Percentiles rank a stretch among this genome's conserved stretches.
Evolutionary conservation across 2,329 filamentous ascomycete species (phyloP).

Genomic region (Furcasterigmium furcatum): DNA sequence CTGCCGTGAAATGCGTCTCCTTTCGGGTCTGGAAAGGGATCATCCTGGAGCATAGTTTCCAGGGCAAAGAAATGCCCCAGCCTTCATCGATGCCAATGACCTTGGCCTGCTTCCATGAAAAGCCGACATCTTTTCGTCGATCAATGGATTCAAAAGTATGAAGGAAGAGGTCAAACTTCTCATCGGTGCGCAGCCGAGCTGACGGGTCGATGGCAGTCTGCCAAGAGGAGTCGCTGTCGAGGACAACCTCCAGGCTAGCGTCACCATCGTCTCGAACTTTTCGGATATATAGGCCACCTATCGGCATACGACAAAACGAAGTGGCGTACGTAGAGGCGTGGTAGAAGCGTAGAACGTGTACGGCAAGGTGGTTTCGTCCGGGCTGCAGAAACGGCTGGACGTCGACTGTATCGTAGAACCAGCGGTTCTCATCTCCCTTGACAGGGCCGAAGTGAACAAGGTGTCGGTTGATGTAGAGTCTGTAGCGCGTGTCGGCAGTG

Average conservation of each 20-base stretch:
- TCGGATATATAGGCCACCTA: constrained; percentile 5
- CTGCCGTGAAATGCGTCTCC: too few species aligned
- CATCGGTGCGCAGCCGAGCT: constrained; percentile 6
- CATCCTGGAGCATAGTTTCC: too few species aligned
- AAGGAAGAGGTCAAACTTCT: constrained; percentile 12
- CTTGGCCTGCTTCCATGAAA: neutral
- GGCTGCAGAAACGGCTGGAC: constrained; percentile 13
- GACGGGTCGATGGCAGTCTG: constrained; percentile 6
- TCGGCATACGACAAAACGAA: constrained; percentile 11
- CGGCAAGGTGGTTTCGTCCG: constrained; percentile 11
- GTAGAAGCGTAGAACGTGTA: constrained; percentile 14
- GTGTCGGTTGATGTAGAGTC: constrained; percentile 16
- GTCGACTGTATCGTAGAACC: constrained; percentile 20
- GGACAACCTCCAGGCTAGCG: neutral
- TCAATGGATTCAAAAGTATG: constrained; percentile 9
- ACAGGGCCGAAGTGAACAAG: constrained; percentile 16
- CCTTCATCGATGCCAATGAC: constrained; percentile 17
- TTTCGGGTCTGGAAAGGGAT: too few species aligned
- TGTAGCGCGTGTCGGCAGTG: constrained; percentile 20
- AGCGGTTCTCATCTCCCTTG: constrained; percentile 16
- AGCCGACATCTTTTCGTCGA: neutral
- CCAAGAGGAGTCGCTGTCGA: neutral
- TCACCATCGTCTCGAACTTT: too few species aligned
- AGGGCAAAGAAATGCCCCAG: neutral
- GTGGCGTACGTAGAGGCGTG: constrained; percentile 8